Evolutionary conservation across 805 yeast genomes (phyloP), one percentile per base, ranked within the genome.

Genomic region (Ogataea haglerorum): DNA sequence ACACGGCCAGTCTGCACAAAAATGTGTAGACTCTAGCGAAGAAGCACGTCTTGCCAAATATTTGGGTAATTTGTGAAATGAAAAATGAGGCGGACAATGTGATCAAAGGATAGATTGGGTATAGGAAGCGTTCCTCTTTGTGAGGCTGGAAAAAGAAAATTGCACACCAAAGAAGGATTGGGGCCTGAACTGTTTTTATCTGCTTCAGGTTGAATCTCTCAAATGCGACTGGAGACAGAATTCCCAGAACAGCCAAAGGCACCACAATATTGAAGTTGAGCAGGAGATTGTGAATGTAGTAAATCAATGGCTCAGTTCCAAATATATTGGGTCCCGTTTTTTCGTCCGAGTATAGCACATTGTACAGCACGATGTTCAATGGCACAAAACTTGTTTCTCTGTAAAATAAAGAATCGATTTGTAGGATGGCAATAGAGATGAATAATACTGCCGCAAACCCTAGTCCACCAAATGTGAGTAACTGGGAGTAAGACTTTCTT

Each of bases 41-140:
- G 10, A 52, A 7, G 25, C 44, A 46, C 1, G 43, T 38, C 15
- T 30, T 13, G 13, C 58, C 57, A 10, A 44, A 22, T 2, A 52
- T 14, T 30, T 26, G 30, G 6, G 45, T 49, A 10, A 47, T 34
- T 26, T 30, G 49, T 27, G 31, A 27, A 30, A 64, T 54, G 3
- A 75, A 64, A 4, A 83, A 51, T 0, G 91, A 76, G 3, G 87
- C 89, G 32, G 78, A 70, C 15, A 85, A 49, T 3, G 77, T 63
- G 16, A 91, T 69, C 37, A 83, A 67, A 10, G 89, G 83, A 57
- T 90, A 91, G 0, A 86, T 71, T 12, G 95, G 95, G 53, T 88
- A 91, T 49, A 91, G 60, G 58, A 91, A 91, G 46, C 97, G 70
- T 60, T 91, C 98, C 58, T 90, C 97, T 59, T 90, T 90, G 59